phyloP scores from a whole-genome alignment of 2,329 filamentous ascomycete genomes.

The Verticillium albo-atrum region DNA sequence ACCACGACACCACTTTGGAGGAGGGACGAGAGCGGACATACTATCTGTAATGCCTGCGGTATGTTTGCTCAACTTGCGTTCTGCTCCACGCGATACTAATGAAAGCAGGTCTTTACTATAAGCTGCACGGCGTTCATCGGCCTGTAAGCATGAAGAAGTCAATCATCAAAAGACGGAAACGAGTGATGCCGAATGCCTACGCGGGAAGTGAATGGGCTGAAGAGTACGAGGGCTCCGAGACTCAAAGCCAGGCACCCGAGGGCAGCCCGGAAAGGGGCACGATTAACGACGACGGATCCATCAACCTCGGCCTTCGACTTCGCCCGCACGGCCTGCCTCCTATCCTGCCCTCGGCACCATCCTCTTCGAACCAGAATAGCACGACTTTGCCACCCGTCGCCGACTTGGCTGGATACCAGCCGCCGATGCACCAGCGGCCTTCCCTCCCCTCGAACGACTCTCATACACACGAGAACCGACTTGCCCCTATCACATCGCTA shows the following conservation, averaged over 20 bases:
- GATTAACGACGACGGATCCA: constrained; percentile 59
- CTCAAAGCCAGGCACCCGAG: constrained; percentile 32
- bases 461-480: constrained; percentile 52
- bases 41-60: constrained; percentile 99
- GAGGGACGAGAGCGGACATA: constrained; percentile 88
- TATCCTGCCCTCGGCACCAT: constrained; percentile 41
- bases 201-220: constrained; percentile 33
- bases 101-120: constrained; percentile 79
- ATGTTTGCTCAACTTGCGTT: constrained; percentile 33
- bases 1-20: constrained; percentile 96
- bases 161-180: constrained; percentile 92
- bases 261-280: constrained; percentile 46
- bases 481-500: constrained; percentile 51
- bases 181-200: constrained; percentile 74
- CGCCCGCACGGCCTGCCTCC: constrained; percentile 39
- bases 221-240: constrained; percentile 44
- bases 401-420: constrained; percentile 49
- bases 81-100: constrained; percentile 4
- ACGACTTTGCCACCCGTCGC: constrained; percentile 26
- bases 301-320: constrained; percentile 56
- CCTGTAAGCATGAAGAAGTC: constrained; percentile 99
- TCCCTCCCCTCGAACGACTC: constrained; percentile 31
- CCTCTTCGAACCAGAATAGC: constrained; percentile 34
- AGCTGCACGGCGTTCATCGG: constrained; percentile 87
- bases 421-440: constrained; percentile 30